Evolutionary conservation across 495 filamentous ascomycete species (phyloP).

Genomic region (Cercophora newfieldiana): DNA sequence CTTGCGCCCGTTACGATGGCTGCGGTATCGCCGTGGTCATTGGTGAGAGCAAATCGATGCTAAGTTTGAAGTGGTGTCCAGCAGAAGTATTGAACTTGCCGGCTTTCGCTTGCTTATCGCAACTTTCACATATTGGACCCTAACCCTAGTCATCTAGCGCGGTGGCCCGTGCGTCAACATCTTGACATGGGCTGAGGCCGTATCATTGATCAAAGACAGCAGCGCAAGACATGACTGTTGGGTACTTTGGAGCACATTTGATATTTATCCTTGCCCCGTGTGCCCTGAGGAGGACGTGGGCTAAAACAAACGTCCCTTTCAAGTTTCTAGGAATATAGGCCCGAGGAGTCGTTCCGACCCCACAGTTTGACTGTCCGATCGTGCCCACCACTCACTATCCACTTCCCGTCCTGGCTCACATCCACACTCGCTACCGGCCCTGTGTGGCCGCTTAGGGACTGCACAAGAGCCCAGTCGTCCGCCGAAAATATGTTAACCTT

Average conservation of each 20-base stretch:
- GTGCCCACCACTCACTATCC: conserved; percentile 91
- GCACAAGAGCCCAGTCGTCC: conserved; percentile 91
- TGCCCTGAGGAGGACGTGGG: neutral
- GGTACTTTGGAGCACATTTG: neutral
- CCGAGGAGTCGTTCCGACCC: conserved; percentile 76
- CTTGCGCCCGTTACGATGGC: conserved; percentile 19
- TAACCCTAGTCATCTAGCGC: neutral
- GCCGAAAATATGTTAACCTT: conserved; percentile 94
- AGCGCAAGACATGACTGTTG: neutral
- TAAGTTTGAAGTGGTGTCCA: too few relatives aligned
- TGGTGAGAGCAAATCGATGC: neutral
- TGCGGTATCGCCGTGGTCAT: neutral
- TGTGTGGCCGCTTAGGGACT: conserved; percentile 84
- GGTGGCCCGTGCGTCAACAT: conserved; percentile 3
- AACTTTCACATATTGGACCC: conserved; percentile 5
- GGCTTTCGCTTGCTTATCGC: conserved; percentile 1
- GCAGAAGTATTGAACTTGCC: neutral
- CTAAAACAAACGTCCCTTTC: neutral
- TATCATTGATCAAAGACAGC: neutral
- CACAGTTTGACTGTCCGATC: conserved; percentile 96
- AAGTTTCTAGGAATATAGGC: conserved; percentile 35
- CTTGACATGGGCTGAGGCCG: neutral
- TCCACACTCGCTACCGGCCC: conserved; percentile 90
- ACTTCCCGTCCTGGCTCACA: conserved; percentile 77
- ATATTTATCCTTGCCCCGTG: neutral